Base-by-base conservation (phyloP, 495 filamentous ascomycete genomes). In the Penicillium waksmanii region DNA sequence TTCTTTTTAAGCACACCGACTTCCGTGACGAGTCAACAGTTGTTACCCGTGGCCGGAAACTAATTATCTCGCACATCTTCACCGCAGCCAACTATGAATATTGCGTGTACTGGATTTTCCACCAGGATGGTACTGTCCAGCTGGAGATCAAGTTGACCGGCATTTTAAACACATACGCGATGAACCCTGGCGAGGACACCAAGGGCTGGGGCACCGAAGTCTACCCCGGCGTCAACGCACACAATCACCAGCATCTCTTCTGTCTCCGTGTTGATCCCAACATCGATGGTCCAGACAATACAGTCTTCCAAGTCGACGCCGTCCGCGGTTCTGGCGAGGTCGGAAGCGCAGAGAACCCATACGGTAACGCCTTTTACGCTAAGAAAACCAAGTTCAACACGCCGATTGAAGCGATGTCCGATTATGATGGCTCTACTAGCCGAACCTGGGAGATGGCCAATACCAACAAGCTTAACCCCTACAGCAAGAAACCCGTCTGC, bases 241-340 rank as follows among this genome's bases (percentile, higher is more conserved):
- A 85, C 63, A 97, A 96, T 77, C 94, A 98, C 76, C 92, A 98
- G 75, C 94, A 98, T 72, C 80, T 98, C 31, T 98, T 98, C 83
- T 96, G 92, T 70, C 80, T 98, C 21, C 91, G 94, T 12, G 74
- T 97, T 23, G 91, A 98, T 67, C 86, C 94, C 19, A 93, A 94
- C 61, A 86, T 98, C 63, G 94, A 97, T 68, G 94, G 94, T 0
- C 86, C 87, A 1, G 79, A 86, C 58, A 98, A 66, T 40, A 63
- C 64, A 13, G 57, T 60, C 33, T 66, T 66, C 54, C 60, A 63
- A 21, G 60, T 63, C 6, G 64, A 66, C 27, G 64, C 64, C 15
- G 60, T 66, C 7, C 64, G 38, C 19, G 64, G 64, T 0, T 75
- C 84, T 0, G 91, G 85, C 0, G 86, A 88, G 35, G 87, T 93